Evolutionary conservation across 2,329 filamentous ascomycete genomes (phyloP).

Genomic region (Chaetomium sp.): DNA sequence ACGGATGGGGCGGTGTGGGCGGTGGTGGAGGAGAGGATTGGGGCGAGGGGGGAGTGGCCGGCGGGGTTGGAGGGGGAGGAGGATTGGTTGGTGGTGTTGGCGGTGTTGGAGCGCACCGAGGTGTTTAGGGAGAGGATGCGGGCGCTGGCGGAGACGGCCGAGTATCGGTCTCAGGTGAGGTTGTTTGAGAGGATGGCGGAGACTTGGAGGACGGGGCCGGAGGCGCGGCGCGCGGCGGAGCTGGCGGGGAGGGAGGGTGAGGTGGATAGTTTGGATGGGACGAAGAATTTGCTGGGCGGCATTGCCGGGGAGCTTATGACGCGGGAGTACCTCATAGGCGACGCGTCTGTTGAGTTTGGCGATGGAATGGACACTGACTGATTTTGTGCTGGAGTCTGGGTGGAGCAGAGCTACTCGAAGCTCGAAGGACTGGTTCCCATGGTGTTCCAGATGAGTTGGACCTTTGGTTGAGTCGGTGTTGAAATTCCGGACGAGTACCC

Average conservation of each 20-base stretch:
- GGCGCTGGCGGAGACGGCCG: background rate
- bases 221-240: too few relatives aligned
- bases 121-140: background rate
- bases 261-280: background rate
- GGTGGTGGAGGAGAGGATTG: background rate
- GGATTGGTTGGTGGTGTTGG: background rate
- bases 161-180: background rate
- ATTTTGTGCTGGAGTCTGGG: too few relatives aligned
- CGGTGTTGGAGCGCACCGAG: background rate
- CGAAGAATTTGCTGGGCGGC: background rate
- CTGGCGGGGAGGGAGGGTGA: background rate
- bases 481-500: too few relatives aligned
- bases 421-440: too few relatives aligned
- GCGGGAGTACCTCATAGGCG: background rate
- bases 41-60: background rate
- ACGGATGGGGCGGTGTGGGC: background rate
- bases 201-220: background rate
- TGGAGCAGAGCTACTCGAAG: too few relatives aligned
- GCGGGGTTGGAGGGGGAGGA: background rate
- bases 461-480: too few relatives aligned
- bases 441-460: too few relatives aligned
- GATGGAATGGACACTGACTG: background rate
- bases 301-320: background rate
- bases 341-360: background rate
- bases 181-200: background rate